Evolutionary conservation across 495 filamentous ascomycete species (phyloP), one percentile per base, ranked within the genome.

Genomic region (Lasiosphaeria miniovina): DNA sequence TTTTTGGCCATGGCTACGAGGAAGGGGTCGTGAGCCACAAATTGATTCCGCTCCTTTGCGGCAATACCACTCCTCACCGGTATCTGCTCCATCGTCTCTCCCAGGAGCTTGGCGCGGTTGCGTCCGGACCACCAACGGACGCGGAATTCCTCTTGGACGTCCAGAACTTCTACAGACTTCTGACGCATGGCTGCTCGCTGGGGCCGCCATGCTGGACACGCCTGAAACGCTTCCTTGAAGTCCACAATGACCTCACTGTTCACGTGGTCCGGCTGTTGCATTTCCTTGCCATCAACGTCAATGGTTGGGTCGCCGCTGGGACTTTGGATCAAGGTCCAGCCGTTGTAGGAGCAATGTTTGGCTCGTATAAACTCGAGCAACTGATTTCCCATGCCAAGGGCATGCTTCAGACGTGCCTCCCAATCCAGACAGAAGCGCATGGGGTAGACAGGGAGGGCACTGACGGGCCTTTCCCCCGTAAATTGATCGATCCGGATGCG

Each of bases 391-490:
- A 69, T 57, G 4, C 54, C 31, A 11, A 58, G 57, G 55, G 68
- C 72, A 32, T 73, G 57, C 7, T 46, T 35, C 9, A 50, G 24
- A 6, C 57, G 51, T 0, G 41, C 38, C 75, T 74, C 17, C 17
- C 53, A 54, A 10, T 54, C 66, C 14, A 66, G 67, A 49, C 66
- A 64, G 46, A 82, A 77, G 11, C 75, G 72, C 1, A 89, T 63
- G 0, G 88, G 88, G 52, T 78, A 88, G 0, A 79, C 75, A 0
- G 75, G 65, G 11, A 90, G 76, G 3, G 74, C 70, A 2, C 70
- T 80, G 61, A 90, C 86, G 3, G 78, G 67, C 3, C 61, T 67
- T 11, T 85, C 86, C 10, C 86, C 87, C 4, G 68, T 61, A 61
- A 82, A 90, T 1, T 54, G 49, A 4, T 65, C 64, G 12, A 89